phyloP scores from a whole-genome alignment of 176 grass and related monocot species.

The Musa beccarii region DNA sequence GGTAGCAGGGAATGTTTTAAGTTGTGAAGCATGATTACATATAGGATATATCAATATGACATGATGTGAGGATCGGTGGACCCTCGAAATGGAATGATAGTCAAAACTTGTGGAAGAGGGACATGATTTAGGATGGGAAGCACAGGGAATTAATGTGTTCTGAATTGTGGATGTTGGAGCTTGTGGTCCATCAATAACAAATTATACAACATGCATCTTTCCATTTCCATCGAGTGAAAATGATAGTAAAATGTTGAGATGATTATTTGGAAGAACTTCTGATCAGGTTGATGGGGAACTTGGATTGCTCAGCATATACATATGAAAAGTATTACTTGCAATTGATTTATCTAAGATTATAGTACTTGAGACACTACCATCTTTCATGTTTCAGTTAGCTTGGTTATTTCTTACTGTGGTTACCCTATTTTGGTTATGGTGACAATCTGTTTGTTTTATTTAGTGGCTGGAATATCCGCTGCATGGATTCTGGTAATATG shows the following conservation, averaged over 20 bases:
- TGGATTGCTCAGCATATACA: neutral
- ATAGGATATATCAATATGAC: neutral
- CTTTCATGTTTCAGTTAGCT: neutral
- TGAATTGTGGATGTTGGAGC: too few species aligned
- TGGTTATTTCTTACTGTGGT: constrained; percentile 7
- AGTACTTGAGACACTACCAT: neutral
- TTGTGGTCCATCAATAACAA: too few species aligned
- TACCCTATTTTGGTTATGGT: neutral
- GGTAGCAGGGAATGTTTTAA: neutral
- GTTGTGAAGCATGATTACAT: neutral
- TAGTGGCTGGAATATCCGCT: constrained; percentile 97
- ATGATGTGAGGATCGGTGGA: neutral
- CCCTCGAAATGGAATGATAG: too few species aligned
- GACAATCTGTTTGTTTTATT: constrained; percentile 21
- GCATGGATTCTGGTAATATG: constrained; percentile 98
- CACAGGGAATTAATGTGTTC: too few species aligned
- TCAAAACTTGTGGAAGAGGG: too few species aligned
- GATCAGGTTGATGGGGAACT: neutral
- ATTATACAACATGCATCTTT: neutral
- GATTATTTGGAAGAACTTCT: neutral
- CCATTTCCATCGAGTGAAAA: neutral
- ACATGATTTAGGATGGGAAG: too few species aligned
- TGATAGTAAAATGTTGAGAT: neutral
- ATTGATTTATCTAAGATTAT: neutral
- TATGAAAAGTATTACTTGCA: neutral